phyloP scores from a whole-genome alignment of 768 basidiomycete genomes.

The Lactarius vividus region DNA sequence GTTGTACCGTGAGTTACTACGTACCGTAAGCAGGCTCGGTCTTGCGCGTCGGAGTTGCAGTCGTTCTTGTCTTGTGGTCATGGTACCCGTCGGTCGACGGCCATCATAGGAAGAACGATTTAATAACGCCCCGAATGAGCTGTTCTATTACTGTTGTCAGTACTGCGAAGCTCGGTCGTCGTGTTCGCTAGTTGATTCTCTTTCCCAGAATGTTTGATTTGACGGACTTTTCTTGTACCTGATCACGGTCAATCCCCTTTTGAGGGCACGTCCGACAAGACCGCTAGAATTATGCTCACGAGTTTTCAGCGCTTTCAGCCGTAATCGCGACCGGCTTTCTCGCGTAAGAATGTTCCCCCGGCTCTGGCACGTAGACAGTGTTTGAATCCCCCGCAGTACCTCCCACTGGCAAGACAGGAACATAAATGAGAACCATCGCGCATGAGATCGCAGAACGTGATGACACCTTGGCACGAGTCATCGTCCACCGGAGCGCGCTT shows the following conservation, averaged over 20 bases:
- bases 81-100: neutral
- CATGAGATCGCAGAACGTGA: too few relatives aligned
- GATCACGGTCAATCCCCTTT: neutral
- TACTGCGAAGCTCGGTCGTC: neutral
- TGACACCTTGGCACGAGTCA: neutral
- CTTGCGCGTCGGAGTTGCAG: neutral
- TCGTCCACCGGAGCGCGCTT: neutral
- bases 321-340: neutral
- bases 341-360: neutral
- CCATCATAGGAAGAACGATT: neutral
- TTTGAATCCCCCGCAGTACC: neutral
- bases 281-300: neutral
- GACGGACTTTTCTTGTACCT: neutral
- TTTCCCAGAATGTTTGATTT: neutral
- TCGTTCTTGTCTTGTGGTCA: neutral
- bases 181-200: neutral
- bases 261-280: neutral
- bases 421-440: neutral
- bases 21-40: neutral
- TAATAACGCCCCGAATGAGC: neutral
- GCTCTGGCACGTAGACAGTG: neutral
- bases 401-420: neutral
- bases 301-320: neutral
- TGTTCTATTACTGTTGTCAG: neutral
- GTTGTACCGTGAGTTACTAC: neutral